Evolutionary conservation across 768 basidiomycete species (phyloP).

Genomic region (Boletus huronensis): DNA sequence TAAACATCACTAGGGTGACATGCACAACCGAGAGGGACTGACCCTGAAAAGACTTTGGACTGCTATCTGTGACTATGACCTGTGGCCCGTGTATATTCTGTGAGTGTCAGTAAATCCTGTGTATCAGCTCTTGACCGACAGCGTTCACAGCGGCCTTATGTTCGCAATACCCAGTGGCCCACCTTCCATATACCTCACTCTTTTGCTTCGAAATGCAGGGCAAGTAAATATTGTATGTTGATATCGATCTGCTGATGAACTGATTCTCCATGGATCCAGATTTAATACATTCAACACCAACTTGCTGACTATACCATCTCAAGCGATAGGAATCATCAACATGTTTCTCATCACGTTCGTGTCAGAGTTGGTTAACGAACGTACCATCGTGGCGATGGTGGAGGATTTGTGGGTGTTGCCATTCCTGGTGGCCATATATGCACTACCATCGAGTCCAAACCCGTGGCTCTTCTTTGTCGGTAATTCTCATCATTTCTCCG

Average conservation of each 20-base stretch:
- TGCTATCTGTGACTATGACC: slow-evolving; percentile 56
- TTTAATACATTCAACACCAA: slow-evolving; percentile 61
- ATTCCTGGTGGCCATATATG: slow-evolving; percentile 54
- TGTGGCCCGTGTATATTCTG: slow-evolving; percentile 66
- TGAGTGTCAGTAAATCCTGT: neutral
- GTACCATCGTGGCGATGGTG: slow-evolving; percentile 51
- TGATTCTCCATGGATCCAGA: slow-evolving; percentile 32
- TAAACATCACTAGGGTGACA: slow-evolving; percentile 34
- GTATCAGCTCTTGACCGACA: neutral
- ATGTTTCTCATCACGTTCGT: slow-evolving; percentile 49
- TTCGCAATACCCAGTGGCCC: slow-evolving; percentile 49
- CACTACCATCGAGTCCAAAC: slow-evolving; percentile 45
- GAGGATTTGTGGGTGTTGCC: slow-evolving; percentile 60
- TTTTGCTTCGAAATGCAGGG: slow-evolving; percentile 55
- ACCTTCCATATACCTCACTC: slow-evolving; percentile 54
- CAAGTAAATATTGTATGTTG: slow-evolving; percentile 6
- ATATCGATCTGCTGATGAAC: neutral
- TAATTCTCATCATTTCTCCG: neutral
- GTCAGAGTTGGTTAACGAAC: slow-evolving; percentile 52
- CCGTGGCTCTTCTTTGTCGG: slow-evolving; percentile 54
- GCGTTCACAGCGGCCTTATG: slow-evolving; percentile 41
- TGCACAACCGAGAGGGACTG: slow-evolving; percentile 69
- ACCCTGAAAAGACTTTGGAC: slow-evolving; percentile 47
- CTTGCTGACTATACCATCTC: slow-evolving; percentile 56
- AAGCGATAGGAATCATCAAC: slow-evolving; percentile 47